These are phyloP conservation scores for Aspergillus uvarum DNA, from an alignment of 2,329 filamentous ascomycete genomes.

Conservation along the genomic window DNA sequence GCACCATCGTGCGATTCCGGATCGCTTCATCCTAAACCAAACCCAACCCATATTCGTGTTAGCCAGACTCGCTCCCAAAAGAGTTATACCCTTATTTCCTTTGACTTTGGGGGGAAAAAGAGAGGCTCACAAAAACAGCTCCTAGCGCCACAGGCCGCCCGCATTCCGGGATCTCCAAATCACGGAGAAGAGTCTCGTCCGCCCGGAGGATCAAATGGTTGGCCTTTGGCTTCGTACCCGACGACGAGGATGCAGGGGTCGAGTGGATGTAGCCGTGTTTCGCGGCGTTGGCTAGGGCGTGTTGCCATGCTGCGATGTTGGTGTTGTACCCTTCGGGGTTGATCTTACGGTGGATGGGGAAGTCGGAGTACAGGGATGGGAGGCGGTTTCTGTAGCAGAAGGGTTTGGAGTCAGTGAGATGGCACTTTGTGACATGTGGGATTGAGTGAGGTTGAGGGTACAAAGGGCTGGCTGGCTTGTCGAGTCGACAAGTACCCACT, in stretches of 20 bases:
- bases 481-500: constrained; percentile 38
- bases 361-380: constrained; percentile 86
- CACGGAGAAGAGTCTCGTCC: constrained; percentile 64
- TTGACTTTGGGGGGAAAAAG: not conserved
- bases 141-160: constrained; percentile 79
- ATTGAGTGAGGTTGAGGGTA: constrained; percentile 28
- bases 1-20: constrained; percentile 66
- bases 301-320: constrained; percentile 77
- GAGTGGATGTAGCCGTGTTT: constrained; percentile 57
- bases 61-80: not conserved
- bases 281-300: constrained; percentile 68
- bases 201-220: constrained; percentile 54
- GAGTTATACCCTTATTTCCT: too few relatives aligned
- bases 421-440: not conserved
- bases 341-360: constrained; percentile 67
- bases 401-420: not conserved
- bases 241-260: constrained; percentile 37
- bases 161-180: constrained; percentile 73
- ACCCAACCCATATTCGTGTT: not conserved
- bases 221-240: constrained; percentile 25
- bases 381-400: constrained; percentile 64
- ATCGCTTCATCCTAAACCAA: constrained; percentile 64
- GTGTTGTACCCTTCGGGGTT: constrained; percentile 85
- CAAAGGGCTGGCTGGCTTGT: too few relatives aligned
- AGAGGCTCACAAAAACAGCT: constrained; percentile 61